Base-by-base conservation (phyloP, 352 stramenopile species). In the Globisporangium irregulare region DNA sequence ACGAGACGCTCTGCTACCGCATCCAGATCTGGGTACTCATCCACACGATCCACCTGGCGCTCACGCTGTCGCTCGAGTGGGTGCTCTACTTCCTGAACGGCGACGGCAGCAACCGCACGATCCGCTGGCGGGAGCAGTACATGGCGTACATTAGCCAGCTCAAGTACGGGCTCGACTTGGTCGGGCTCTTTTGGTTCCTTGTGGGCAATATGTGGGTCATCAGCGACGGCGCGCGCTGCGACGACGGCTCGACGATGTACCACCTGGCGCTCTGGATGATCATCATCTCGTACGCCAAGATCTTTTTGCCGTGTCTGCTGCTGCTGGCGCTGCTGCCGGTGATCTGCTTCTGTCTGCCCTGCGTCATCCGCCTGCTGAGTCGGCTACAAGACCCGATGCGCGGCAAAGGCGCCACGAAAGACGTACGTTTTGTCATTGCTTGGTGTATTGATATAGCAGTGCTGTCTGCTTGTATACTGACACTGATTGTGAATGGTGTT, bases 261-360 rank as follows among this genome's bases (percentile, higher is more conserved):
- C 84, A 92, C 63, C 76, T 93, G 50, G 87, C 86, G 71, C 79
- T 98, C 46, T 96, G 88, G 74, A 96, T 97, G 83, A 94, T 98
- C 67, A 73, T 97, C 70, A 96, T 98, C 62, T 89, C 90, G 29
- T 98, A 98, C 76, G 80, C 88, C 68, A 97, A 98, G 79, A 95
- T 98, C 70, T 97, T 97, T 43, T 59, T 98, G 69, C 93, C 93
- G 1, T 98, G 93, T 59, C 83, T 98, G 61, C 62, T 98, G 72
- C 79, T 97, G 60, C 70, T 98, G 55, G 78, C 92, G 59, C 77
- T 97, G 64, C 75, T 98, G 62, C 93, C 93, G 8, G 85, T 98
- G 43, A 84, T 98, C 32, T 98, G 93, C 80, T 98, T 98, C 76
- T 98, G 93, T 75, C 79, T 98, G 32, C 92, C 93, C 3, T 98